A percentile compares a stretch with the other conserved stretches of the same genome.
Conservation (phyloP, 345 rosid species). For the Eucalyptus globulus region DNA sequence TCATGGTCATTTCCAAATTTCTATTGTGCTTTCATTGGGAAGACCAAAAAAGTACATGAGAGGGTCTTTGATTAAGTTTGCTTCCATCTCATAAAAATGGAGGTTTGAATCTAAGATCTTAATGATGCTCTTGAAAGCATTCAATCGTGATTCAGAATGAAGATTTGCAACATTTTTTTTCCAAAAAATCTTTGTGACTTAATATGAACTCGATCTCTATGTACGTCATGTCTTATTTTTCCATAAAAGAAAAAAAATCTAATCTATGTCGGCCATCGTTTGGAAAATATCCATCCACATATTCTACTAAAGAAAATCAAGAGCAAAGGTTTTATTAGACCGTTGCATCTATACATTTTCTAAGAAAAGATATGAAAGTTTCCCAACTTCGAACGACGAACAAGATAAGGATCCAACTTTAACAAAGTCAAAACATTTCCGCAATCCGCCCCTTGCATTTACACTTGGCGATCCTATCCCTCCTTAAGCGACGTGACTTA, state of each 20-base stretch:
- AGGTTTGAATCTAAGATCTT: neutral
- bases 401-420: neutral
- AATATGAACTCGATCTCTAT: neutral
- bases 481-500: neutral
- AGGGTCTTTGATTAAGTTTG: neutral
- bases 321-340: neutral
- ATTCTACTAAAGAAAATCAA: neutral
- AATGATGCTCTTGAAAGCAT: neutral
- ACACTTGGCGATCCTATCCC: neutral
- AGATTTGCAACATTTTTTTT: neutral
- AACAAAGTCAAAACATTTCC: neutral
- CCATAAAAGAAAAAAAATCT: neutral
- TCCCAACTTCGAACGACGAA: neutral
- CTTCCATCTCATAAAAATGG: neutral
- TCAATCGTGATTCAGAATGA: neutral
- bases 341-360: neutral
- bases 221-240: neutral
- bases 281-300: neutral
- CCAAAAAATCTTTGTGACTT: neutral
- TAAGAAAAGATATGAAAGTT: neutral
- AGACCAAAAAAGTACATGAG: neutral
- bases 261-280: neutral
- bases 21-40: neutral
- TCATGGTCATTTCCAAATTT: neutral
- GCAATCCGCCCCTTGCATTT: neutral